Base-by-base conservation (phyloP, 2,329 filamentous ascomycete species). In the Botrytis elliptica region DNA sequence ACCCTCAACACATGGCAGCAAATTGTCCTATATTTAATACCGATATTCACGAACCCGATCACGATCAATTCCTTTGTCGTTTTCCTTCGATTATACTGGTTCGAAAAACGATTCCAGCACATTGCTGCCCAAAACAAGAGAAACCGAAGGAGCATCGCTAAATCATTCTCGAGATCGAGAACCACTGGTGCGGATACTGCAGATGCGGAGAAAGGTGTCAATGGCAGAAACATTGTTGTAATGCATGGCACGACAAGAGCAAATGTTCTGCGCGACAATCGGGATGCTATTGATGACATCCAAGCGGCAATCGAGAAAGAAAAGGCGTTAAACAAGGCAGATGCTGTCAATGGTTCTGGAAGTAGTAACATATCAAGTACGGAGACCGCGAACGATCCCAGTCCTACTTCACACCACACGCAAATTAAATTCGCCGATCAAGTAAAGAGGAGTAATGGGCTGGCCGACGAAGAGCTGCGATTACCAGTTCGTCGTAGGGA, bases 51-150 rank as follows among this genome's bases (percentile, higher is more conserved):
- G 40, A 97, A 94, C 69, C 94, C 94, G 0, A 96, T 97, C 75
- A 91, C 92, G 65, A 91, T 97, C 78, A 90, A 97, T 80, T 89
- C 92, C 2, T 92, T 89, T 63, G 94, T 99, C 63, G 96, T 99
- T 12, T 95, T 97, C 78, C 87, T 98, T 22, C 92, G 96, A 40
- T 86, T 99, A 2, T 98, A 97, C 83, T 99, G 95, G 95, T 99
- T 99, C 81, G 95, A 99, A 83, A 97, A 97, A 83, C 90, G 95
- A 12, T 98, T 99, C 81, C 92, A 97, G 81, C 88, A 93, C 78
- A 88, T 97, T 76, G 94, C 92, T 22, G 87, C 87, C 49, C 93
- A 97, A 78, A 90, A 93, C 1, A 89, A 90, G 72, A 86, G 84
- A 62, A 85, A 91, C 71, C 89, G 95, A 71, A 86, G 87, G 71